Percentiles rank a stretch among this genome's conserved stretches.
Conservation (phyloP, 2,329 filamentous ascomycete species). For the Apiospora sp. region DNA sequence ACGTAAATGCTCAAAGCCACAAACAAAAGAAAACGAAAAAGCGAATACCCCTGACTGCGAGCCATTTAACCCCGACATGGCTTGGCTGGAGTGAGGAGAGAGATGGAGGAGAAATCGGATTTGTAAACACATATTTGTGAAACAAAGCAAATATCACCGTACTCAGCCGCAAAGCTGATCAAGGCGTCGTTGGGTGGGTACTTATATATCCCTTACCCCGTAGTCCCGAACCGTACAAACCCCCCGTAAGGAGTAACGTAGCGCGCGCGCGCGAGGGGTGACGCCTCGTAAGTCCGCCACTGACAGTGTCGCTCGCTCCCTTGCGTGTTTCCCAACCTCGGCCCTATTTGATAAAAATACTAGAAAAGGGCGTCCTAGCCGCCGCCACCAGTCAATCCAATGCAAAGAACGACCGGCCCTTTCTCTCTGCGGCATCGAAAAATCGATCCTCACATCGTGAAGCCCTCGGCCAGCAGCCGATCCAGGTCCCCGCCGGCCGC, state of each 20-base stretch:
- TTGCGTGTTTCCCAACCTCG: background rate
- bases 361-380: background rate
- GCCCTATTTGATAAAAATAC: slow-evolving; percentile 1
- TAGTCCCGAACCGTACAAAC: background rate
- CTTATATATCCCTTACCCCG: background rate
- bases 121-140: background rate
- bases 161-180: background rate
- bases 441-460: slow-evolving; percentile 34
- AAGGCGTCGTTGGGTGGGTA: too few species aligned
- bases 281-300: background rate
- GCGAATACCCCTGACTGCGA: background rate
- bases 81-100: background rate
- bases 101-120: background rate
- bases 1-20: slow-evolving; percentile 14
- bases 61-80: background rate
- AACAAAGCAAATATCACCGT: background rate
- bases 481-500: slow-evolving; percentile 75
- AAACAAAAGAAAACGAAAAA: background rate
- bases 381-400: background rate
- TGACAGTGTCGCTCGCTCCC: background rate
- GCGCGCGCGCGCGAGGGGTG: background rate
- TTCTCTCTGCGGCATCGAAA: too few species aligned
- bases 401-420: background rate
- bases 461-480: slow-evolving; percentile 59
- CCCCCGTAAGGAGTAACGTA: background rate